Evolutionary conservation across 345 rosid genomes (phyloP).

Genomic region (Raphanus raphanistrum): DNA sequence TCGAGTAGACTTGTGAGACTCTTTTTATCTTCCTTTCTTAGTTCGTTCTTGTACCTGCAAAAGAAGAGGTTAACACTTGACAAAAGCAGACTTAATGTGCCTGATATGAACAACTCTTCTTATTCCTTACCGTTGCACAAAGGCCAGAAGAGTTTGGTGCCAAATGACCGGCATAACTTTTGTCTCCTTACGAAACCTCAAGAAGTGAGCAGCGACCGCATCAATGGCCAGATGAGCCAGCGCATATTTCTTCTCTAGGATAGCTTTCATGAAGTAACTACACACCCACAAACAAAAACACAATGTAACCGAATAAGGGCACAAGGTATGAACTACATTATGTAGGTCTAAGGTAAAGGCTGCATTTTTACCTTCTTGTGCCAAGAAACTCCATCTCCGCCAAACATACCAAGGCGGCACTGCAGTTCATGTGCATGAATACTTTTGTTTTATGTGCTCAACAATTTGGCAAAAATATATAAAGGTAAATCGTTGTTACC

Average conservation of each 20-base stretch:
- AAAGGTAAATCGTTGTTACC: neutral
- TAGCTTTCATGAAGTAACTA: constrained; percentile 18
- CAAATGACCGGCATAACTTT: neutral
- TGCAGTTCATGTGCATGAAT: neutral
- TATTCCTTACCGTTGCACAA: constrained; percentile 5
- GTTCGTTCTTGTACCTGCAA: constrained; percentile 18
- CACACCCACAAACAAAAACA: neutral
- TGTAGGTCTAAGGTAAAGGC: neutral
- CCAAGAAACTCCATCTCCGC: neutral
- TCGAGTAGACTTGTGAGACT: constrained; percentile 27
- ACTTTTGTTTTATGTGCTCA: neutral
- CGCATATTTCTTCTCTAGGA: constrained; percentile 13
- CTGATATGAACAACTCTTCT: too few species aligned
- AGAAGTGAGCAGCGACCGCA: neutral
- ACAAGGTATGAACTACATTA: neutral
- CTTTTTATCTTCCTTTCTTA: constrained; percentile 14
- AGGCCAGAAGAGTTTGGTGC: constrained; percentile 16
- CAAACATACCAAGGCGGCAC: constrained; percentile 3
- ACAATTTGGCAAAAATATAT: neutral
- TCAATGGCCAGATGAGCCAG: neutral
- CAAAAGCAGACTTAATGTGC: too few species aligned
- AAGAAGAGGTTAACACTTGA: neutral
- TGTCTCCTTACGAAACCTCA: constrained; percentile 13
- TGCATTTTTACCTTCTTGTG: constrained; percentile 13
- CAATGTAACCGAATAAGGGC: neutral